Conservation (phyloP, 2,329 filamentous ascomycete species). For the Tolypocladium ovalisporum region DNA sequence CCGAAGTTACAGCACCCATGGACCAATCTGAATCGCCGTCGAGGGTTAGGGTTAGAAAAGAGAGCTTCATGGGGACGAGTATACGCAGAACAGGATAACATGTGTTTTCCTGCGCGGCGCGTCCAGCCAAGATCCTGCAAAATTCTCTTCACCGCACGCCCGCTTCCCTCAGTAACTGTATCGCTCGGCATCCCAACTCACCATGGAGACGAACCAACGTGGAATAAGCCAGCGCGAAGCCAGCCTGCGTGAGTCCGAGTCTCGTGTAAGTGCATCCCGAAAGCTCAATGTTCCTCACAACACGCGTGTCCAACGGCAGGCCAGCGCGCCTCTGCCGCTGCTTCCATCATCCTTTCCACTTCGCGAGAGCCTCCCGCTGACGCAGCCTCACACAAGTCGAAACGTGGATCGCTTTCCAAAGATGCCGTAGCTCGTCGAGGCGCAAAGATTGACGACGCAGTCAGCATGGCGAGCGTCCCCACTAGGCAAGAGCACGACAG, state of each 20-base stretch:
- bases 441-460: neutral
- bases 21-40: neutral
- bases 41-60: neutral
- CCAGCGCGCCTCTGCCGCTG: neutral
- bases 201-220: neutral
- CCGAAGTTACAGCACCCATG: neutral
- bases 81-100: neutral
- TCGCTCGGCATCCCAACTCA: neutral
- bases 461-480: constrained; percentile 1
- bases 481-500: neutral
- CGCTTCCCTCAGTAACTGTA: neutral
- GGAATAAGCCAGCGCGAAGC: neutral
- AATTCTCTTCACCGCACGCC: neutral
- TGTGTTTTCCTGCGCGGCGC: neutral
- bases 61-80: neutral
- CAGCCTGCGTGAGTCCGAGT: neutral
- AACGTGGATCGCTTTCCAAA: neutral
- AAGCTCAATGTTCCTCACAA: neutral
- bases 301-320: neutral
- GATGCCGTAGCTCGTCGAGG: constrained; percentile 2
- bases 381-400: neutral
- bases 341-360: neutral
- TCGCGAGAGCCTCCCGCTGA: neutral
- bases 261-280: neutral
- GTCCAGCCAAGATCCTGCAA: neutral